Percentiles rank a stretch among this genome's conserved stretches.
phyloP scores from a whole-genome alignment of 495 filamentous ascomycete species.

The Physcia stellaris region DNA sequence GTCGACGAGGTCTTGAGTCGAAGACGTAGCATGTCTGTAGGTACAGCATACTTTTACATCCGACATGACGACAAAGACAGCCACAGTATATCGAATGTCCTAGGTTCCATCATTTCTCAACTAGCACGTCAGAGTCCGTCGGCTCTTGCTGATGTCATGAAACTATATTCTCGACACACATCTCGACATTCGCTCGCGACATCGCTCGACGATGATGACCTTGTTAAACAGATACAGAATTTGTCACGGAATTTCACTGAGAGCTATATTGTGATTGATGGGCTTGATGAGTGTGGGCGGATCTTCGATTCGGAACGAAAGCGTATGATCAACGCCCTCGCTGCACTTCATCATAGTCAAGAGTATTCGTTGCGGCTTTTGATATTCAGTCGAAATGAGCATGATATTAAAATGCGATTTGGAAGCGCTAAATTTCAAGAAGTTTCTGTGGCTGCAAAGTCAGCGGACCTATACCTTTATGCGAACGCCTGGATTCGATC shows the following conservation, averaged over 20 bases:
- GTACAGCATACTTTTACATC: slow-evolving; percentile 39
- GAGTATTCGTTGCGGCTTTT: background rate
- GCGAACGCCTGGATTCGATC: background rate
- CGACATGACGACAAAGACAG: slow-evolving; percentile 38
- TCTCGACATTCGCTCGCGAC: background rate
- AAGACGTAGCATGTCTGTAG: slow-evolving; percentile 10
- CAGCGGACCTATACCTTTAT: slow-evolving; percentile 1
- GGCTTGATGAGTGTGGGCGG: slow-evolving; percentile 5
- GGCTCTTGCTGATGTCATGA: background rate
- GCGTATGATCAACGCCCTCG: background rate
- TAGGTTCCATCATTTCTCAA: slow-evolving; percentile 3
- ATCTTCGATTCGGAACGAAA: background rate
- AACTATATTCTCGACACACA: background rate
- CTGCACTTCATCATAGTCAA: slow-evolving; percentile 1
- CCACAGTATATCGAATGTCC: slow-evolving; percentile 21
- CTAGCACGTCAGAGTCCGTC: slow-evolving; percentile 1
- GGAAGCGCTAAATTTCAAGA: background rate
- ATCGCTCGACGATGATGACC: background rate
- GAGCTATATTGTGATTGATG: slow-evolving; percentile 4
- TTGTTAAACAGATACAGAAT: background rate
- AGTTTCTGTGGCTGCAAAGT: slow-evolving; percentile 5
- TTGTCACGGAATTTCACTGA: slow-evolving; percentile 1
- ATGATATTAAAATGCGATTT: slow-evolving; percentile 2
- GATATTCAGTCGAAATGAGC: slow-evolving; percentile 4
- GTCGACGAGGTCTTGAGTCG: slow-evolving; percentile 18